These are phyloP conservation scores for Bullera alba DNA, from an alignment of 768 basidiomycete species.

Conservation along the genomic window DNA sequence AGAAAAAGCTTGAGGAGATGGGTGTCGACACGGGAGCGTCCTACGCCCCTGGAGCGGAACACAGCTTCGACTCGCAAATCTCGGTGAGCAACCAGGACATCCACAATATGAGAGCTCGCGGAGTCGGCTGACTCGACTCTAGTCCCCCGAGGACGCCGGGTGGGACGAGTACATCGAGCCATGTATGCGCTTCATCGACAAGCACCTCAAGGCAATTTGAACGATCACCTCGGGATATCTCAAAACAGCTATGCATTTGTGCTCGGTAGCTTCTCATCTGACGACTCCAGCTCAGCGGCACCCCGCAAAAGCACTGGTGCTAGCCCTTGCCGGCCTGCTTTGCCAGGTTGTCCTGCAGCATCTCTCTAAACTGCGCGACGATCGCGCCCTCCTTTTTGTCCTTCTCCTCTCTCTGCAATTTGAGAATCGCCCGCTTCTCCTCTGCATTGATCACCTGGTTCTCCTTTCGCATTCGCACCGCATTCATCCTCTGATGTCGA, in stretches of 20 bases:
- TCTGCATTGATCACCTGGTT: slow-evolving; percentile 99
- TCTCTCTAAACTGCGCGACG: slow-evolving; percentile 79
- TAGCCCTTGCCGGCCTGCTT: background rate
- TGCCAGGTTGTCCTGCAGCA: slow-evolving; percentile 49
- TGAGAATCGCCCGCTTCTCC: slow-evolving; percentile 92
- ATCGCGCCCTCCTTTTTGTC: slow-evolving; percentile 82
- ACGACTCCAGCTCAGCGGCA: background rate
- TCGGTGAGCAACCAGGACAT: slow-evolving; percentile 16
- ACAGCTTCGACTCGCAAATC: slow-evolving; percentile 14
- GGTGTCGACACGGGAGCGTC: background rate
- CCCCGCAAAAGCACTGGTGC: background rate
- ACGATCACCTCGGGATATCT: background rate
- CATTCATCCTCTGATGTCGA: slow-evolving; percentile 93
- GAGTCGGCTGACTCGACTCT: no score
- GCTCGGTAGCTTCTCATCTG: background rate
- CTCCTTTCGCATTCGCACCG: slow-evolving; percentile 97
- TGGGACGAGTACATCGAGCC: slow-evolving; percentile 23
- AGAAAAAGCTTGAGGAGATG: background rate
- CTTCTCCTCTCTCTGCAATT: slow-evolving; percentile 89
- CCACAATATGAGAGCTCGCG: no score
- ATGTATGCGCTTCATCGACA: slow-evolving; percentile 14
- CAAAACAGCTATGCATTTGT: background rate
- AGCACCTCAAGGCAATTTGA: slow-evolving; percentile 1
- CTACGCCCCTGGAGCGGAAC: slow-evolving; percentile 5
- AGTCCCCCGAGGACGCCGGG: slow-evolving; percentile 15